Base-by-base conservation (phyloP, 768 basidiomycete species). In the Cytidiella melzeri region DNA sequence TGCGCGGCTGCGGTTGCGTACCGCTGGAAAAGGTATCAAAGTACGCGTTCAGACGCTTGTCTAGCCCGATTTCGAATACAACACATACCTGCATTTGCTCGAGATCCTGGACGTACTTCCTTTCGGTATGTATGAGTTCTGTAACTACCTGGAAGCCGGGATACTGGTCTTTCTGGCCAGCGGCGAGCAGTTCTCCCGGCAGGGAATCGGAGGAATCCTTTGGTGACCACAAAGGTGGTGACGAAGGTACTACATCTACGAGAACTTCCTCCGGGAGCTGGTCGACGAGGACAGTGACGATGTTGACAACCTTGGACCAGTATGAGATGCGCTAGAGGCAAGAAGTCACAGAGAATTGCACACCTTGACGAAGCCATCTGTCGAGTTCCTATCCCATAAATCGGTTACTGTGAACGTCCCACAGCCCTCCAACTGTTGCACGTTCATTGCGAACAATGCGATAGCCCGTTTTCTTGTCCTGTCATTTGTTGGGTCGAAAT, bases 21-120 rank as follows among this genome's bases (percentile, higher is more conserved):
- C 80, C 88, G 86, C 93, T 96, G 62, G 10, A 52, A 43, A 51
- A 39, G 60, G 56, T 50, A 63, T 51, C 55, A 59, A 51, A 45
- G 10, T 41, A 25, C 6, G 15, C 45, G 18, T 20, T 23, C 27
- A 38, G 1, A 24, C 12, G n/a, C 38, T 27, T 25, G 15, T 34
- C 26, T 34, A 48, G 42, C 19, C 13, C 18, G 11, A 7, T 19
- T 3, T 24, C 19, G 18, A 45, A 15, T 42, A 59, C 34, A 47
- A 51, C 25, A 63, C 83, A 61, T 57, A 92, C 93, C 80, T 95
- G 93, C 77, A 98, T 88, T 61, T 92, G 83, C 66, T 96, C 93
- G 55, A 99, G 73, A 69, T 98, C 96, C 67, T 91, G 87, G 4
- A 98, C 95, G 65, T 92, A 98, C 69, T 92, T 92, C 57, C 91